A percentile compares a stretch with the other conserved stretches of the same genome.
Evolutionary conservation across 306 rosid genomes (phyloP).

Genomic region (Cucurbita argyrosperma): DNA sequence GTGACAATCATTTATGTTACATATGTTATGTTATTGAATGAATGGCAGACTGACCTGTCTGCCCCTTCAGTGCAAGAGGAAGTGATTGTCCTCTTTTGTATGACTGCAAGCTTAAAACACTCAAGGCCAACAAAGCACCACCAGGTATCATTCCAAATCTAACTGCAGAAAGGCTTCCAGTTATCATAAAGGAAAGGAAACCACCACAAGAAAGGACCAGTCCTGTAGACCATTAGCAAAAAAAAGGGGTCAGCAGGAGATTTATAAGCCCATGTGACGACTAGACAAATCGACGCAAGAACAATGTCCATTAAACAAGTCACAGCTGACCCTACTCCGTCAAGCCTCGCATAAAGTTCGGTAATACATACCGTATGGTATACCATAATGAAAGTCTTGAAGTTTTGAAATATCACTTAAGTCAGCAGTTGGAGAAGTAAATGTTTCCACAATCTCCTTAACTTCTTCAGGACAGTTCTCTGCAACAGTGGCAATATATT

Average conservation of each 20-base stretch:
- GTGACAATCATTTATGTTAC: neutral
- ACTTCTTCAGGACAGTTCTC: conserved; percentile 67
- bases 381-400: conserved; percentile 73
- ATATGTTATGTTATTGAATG: neutral
- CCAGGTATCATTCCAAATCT: conserved; percentile 94
- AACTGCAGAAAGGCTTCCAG: conserved; percentile 61
- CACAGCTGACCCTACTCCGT: neutral
- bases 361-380: conserved; percentile 74
- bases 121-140: conserved; percentile 50
- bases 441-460: conserved; percentile 65
- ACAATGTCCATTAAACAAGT: neutral
- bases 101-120: conserved; percentile 58
- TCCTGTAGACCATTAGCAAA: conserved; percentile 38
- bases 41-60: conserved; percentile 48
- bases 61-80: conserved; percentile 63
- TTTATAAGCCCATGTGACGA: neutral
- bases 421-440: conserved; percentile 45
- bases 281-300: neutral
- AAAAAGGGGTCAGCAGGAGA: conserved; percentile 5
- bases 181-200: conserved; percentile 75
- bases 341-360: neutral
- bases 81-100: conserved; percentile 42
- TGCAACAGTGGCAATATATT: conserved; percentile 45
- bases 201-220: conserved; percentile 73
- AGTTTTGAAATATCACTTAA: conserved; percentile 39